Evolutionary conservation across 1,139 yeast genomes (phyloP), one percentile per base, ranked within the genome.

Genomic region (Candida sanyaensis): DNA sequence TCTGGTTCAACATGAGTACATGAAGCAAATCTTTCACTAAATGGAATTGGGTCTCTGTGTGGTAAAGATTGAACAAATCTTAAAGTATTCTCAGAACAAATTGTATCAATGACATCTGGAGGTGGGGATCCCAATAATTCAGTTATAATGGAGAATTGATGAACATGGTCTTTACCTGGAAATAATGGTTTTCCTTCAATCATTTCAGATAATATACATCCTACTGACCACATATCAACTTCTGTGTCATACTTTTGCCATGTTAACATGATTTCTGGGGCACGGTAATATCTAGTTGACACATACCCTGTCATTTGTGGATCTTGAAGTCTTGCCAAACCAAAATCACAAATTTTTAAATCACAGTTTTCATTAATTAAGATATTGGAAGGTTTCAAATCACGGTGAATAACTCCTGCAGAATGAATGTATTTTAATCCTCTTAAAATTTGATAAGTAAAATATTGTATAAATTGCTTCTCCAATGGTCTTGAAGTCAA

Each of bases 191-290:
- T 92, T n/a, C 98, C 98, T 66, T 93, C 97, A 58, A 93, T 88
- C 97, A 95, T 93, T 68, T 93, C 99, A 10, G 98, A 96, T 63
- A 93, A 88, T 55, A 93, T 93, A 71, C 99, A 93, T 13, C 98
- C 99, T n/a, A 96, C 97, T 13, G 96, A 88, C 99, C 99, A 93
- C 60, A 93, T 88, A 67, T 93, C 99, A 37, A 95, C 99, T 69
- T 93, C 98, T n/a, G 91, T 87, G 64, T 93, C 98, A 71, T 93
- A 93, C 68, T 95, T 92, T 68, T 93, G 99, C 99, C 99, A 93
- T 26, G 98, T 92, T 57, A 93, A 80, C 99, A 93, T 93, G 68
- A 93, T 93, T 69, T 93, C 99, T 1, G 99, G 99, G 0, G 99
- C 99, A 56, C 99, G 80, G 68, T 93, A 93, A 76, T 93, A 95